phyloP scores from a whole-genome alignment of 352 stramenopile species.

The Globisporangium orthogonon region DNA sequence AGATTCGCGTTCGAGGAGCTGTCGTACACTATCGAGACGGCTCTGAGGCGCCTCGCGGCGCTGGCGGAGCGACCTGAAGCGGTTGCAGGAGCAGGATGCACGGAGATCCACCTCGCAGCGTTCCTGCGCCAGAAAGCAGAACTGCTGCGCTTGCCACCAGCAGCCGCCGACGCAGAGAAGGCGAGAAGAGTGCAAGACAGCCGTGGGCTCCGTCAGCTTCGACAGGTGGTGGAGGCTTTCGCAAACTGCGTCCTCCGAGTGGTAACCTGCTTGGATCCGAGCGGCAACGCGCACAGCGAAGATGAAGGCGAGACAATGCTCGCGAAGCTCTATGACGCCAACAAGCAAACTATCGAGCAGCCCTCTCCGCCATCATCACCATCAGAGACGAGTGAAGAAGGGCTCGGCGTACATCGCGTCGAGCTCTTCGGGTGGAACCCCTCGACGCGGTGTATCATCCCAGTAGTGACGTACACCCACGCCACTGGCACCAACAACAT shows the following conservation, averaged over 20 bases:
- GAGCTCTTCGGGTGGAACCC: conserved; percentile 40
- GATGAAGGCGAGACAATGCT: conserved; percentile 14
- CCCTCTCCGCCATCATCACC: neutral
- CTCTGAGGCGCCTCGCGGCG: conserved; percentile 28
- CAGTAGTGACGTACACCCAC: conserved; percentile 18
- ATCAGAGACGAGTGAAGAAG: neutral
- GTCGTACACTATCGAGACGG: conserved; percentile 26
- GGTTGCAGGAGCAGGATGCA: conserved; percentile 41
- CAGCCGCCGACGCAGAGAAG: neutral
- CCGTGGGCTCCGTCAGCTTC: conserved; percentile 23
- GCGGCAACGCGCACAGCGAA: neutral
- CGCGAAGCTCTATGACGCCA: conserved; percentile 21
- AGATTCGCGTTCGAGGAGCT: conserved; percentile 41
- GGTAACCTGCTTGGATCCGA: conserved; percentile 1
- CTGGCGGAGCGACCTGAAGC: conserved; percentile 32
- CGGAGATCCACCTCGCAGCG: conserved; percentile 39
- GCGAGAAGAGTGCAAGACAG: conserved; percentile 1
- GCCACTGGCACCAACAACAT: conserved; percentile 1
- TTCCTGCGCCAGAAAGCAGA: conserved; percentile 27
- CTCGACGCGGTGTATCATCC: conserved; percentile 5
- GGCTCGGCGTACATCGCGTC: neutral
- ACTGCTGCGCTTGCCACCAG: conserved; percentile 8
- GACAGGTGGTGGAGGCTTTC: conserved; percentile 20
- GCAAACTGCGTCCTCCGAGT: conserved; percentile 20
- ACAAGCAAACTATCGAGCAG: conserved; percentile 9